These are phyloP conservation scores for Cochlearia excelsa DNA, from an alignment of 345 rosid species.

Conservation along the genomic window DNA sequence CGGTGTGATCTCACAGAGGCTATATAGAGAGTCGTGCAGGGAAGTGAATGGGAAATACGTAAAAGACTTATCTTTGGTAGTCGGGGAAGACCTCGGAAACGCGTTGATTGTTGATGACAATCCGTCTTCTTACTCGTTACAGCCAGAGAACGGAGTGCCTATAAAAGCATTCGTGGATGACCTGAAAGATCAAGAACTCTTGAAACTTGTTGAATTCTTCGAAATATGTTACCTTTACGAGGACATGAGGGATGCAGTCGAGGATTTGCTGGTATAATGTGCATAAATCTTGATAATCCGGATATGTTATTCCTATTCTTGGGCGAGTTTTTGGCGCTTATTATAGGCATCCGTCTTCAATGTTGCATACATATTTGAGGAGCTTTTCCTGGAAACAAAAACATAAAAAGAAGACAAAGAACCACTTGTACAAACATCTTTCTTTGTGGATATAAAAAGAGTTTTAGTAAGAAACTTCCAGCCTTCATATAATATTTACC, in stretches of 20 bases:
- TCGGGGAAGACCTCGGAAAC: constrained; percentile 58
- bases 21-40: constrained; percentile 73
- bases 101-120: constrained; percentile 80
- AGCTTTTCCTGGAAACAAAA: constrained; percentile 7
- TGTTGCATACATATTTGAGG: background rate
- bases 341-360: constrained; percentile 5
- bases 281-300: background rate
- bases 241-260: constrained; percentile 75
- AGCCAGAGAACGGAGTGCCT: constrained; percentile 81
- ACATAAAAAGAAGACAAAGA: background rate
- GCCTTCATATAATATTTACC: no score
- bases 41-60: constrained; percentile 62
- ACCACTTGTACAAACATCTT: constrained; percentile 1
- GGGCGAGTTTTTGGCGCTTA: no score
- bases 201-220: constrained; percentile 50
- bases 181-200: constrained; percentile 50
- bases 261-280: constrained; percentile 31
- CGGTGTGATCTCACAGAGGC: constrained; percentile 58
- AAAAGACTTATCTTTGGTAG: constrained; percentile 66
- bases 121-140: constrained; percentile 61
- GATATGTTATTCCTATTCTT: no score
- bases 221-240: constrained; percentile 45
- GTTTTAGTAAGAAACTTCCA: constrained; percentile 9
- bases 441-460: constrained; percentile 1
- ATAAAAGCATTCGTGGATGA: constrained; percentile 60